A percentile compares a stretch with the other conserved stretches of the same genome.
These are phyloP conservation scores for Colletotrichum tamarilloi DNA, from an alignment of 2,329 filamentous ascomycete genomes.

Conservation along the genomic window DNA sequence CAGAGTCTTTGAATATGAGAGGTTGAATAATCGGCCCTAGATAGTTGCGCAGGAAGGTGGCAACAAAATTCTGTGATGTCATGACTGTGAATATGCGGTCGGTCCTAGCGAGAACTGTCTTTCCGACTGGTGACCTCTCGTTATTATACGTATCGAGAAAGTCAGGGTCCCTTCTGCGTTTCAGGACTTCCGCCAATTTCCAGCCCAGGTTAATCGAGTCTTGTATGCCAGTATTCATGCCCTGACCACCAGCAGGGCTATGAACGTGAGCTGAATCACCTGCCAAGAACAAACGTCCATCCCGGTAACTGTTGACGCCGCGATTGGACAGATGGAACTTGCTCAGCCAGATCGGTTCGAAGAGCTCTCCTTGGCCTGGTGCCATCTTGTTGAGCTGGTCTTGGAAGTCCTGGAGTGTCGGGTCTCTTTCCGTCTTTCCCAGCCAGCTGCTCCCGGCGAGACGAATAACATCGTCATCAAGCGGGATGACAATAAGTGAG, in stretches of 20 bases:
- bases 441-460: conserved; percentile 39
- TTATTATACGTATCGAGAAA: conserved; percentile 60
- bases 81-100: conserved; percentile 53
- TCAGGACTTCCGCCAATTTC: conserved; percentile 43
- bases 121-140: conserved; percentile 59
- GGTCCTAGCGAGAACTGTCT: conserved; percentile 52
- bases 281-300: conserved; percentile 39
- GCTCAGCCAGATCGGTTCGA: conserved; percentile 52
- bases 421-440: neutral
- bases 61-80: conserved; percentile 48
- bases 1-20: conserved; percentile 40
- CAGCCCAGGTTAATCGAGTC: conserved; percentile 49
- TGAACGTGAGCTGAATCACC: conserved; percentile 52
- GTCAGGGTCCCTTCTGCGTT: conserved; percentile 38
- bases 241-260: conserved; percentile 49
- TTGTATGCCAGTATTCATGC: conserved; percentile 50
- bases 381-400: conserved; percentile 42
- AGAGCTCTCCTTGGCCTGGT: conserved; percentile 41
- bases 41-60: conserved; percentile 50
- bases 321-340: conserved; percentile 58
- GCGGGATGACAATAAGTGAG: conserved; percentile 50
- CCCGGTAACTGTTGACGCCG: conserved; percentile 53
- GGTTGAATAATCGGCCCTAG: conserved; percentile 53
- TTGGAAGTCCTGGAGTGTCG: conserved; percentile 34
- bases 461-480: conserved; percentile 42